These are phyloP conservation scores for Coprinopsis marcescibilis DNA, from an alignment of 768 basidiomycete species.

Conservation along the genomic window DNA sequence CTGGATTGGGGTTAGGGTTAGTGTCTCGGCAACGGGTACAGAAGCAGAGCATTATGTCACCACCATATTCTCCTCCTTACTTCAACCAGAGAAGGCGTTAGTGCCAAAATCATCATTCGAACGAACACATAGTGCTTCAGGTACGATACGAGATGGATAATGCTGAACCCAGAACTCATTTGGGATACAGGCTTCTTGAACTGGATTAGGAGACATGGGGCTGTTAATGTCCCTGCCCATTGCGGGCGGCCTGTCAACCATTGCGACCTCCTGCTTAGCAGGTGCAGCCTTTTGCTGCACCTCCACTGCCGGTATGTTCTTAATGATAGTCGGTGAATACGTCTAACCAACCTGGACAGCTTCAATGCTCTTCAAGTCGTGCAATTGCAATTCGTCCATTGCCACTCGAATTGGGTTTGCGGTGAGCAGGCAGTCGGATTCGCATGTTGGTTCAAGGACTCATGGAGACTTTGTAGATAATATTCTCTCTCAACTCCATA, in stretches of 20 bases:
- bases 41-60: not conserved
- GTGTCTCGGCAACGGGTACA: not conserved
- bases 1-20: not conserved
- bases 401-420: conserved; percentile 81
- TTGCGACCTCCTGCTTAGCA: conserved; percentile 80
- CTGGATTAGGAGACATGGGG: conserved; percentile 45
- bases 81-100: not conserved
- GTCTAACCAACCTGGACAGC: conserved; percentile 42
- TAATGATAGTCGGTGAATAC: conserved; percentile 8
- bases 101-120: not conserved
- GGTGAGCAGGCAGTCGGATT: not conserved
- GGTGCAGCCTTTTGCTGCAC: conserved; percentile 84
- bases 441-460: not conserved
- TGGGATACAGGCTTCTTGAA: not conserved
- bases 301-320: conserved; percentile 63
- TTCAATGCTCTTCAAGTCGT: conserved; percentile 96
- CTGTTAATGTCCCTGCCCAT: conserved; percentile 68
- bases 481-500: conserved; percentile 93
- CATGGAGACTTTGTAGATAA: conserved; percentile 51
- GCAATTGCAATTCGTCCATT: conserved; percentile 98
- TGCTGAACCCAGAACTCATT: not conserved
- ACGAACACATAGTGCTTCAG: not conserved
- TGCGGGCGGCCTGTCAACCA: conserved; percentile 57
- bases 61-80: not conserved
- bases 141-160: not conserved